phyloP scores from a whole-genome alignment of 495 filamentous ascomycete genomes.

The Aspergillus carlsbadensis region DNA sequence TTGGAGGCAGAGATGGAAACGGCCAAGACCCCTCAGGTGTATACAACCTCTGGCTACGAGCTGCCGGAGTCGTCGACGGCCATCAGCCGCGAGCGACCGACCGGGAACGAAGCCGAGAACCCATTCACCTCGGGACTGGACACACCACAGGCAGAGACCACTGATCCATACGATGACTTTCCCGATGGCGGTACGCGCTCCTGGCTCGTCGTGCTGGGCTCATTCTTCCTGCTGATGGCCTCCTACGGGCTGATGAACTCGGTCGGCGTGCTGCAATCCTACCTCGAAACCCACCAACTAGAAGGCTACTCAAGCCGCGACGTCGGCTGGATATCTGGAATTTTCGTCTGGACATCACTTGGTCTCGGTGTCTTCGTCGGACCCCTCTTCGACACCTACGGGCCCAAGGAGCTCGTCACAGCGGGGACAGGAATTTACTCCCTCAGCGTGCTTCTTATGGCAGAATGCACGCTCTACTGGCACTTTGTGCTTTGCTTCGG shows the following conservation, averaged over 20 bases:
- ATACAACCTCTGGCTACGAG: background rate
- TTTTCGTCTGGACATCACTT: conserved; percentile 63
- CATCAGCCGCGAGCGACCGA: background rate
- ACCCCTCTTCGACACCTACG: conserved; percentile 63
- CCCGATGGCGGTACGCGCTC: conserved; percentile 60
- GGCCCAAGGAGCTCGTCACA: conserved; percentile 52
- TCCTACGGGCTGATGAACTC: conserved; percentile 64
- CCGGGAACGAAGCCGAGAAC: background rate
- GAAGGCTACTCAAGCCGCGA: conserved; percentile 50
- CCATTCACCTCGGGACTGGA: background rate
- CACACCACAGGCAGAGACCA: background rate
- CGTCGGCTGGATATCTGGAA: conserved; percentile 65
- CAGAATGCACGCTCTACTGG: conserved; percentile 55
- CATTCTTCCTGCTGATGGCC: conserved; percentile 60
- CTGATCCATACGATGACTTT: conserved; percentile 36
- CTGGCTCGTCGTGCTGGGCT: conserved; percentile 64
- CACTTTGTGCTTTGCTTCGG: conserved; percentile 66
- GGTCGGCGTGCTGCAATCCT: conserved; percentile 62
- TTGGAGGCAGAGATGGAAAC: conserved; percentile 3
- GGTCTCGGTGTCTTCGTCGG: conserved; percentile 63
- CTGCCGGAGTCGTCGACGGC: background rate
- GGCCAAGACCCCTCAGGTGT: background rate
- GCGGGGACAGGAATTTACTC: conserved; percentile 51
- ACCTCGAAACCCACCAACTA: conserved; percentile 60
- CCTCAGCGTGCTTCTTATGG: conserved; percentile 54